Base-by-base conservation (phyloP, 176 grass and related monocot species). In the Musa schizocarpa region DNA sequence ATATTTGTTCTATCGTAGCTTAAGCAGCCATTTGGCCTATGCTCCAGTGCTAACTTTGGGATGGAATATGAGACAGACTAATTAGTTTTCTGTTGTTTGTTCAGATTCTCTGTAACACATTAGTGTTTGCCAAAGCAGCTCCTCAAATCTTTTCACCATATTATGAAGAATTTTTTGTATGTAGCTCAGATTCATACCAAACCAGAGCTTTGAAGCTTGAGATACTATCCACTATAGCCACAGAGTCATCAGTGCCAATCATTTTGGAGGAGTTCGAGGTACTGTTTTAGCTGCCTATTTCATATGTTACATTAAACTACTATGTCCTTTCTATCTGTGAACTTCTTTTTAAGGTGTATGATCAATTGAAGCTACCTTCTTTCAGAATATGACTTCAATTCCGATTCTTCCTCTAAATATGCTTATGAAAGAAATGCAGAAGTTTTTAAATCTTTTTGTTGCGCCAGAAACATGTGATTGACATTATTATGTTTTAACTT, bases 251-350 rank as follows among this genome's bases (percentile, higher is more conserved):
- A 69, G 71, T 93, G 77, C 82, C 69, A 69, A 69, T 78, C 23
- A 98, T 98, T 82, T 82, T 93, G 83, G 80, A 91, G 82, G 94
- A 93, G 74, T 98, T 98, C 86, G 88, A 98, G 93, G 93, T 93
- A 85, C 55, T 73, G 26, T 54, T n/a, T 11, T 22, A 59, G 54
- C 53, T 27, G 9, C 48, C 11, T 9, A 2, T 70, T 19, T 70
- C 11, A 51, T 77, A 51, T 25, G 51, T 9, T 14, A 20, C 12
- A 51, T 77, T 63, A 49, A 11, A 7, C 22, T 55, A 62, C 26
- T 27, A 27, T 27, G 26, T 27, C 26, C 26, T 27, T 27, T 27
- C 26, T 27, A 27, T 27, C 26, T 27, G 26, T 27, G 26, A 27
- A 27, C 26, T 49, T 75, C 56, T 43, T 29, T 48, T 74, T 16